Evolutionary conservation across 1,284 basidiomycete genomes (phyloP), one percentile per base, ranked within the genome.

Genomic region (Boletellus sp.): DNA sequence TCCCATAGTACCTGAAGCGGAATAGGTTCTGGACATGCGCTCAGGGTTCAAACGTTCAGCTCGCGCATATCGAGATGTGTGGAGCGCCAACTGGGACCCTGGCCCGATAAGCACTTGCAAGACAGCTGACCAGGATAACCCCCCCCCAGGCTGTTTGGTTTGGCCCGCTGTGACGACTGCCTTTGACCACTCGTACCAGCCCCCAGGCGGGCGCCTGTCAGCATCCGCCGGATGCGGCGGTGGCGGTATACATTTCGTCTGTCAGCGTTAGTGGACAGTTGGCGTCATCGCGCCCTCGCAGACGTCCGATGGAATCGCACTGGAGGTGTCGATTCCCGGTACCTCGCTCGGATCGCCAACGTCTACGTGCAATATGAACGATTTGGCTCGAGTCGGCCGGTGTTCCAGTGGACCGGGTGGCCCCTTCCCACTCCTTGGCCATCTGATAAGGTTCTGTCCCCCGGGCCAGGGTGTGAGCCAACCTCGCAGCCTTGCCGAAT

Each of bases 121-220:
- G 49, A 52, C 63, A 64, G 59, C 50, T 62, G 61, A 62, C 52
- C 49, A 52, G 48, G 55, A 55, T 63, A 65, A 63, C 55, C 46
- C 48, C 33, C 60, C 24, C 24, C 24, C 22, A 22, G 22, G n/a
- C n/a, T n/a, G n/a, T n/a, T n/a, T n/a, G n/a, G n/a, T n/a, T n/a
- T n/a, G n/a, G n/a, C n/a, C n/a, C n/a, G n/a, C n/a, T n/a, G n/a
- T 22, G 5, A 22, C 22, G 22, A 22, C 22, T 22, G 22, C 22
- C 22, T 22, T 22, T 22, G 22, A 5, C 22, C 22, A 5, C 22
- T 22, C 22, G 22, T 22, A n/a, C n/a, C n/a, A n/a, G n/a, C n/a
- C n/a, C n/a, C n/a, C n/a, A n/a, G n/a, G n/a, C n/a, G n/a, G n/a
- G n/a, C 22, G 26, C 26, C 0, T 28, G 26, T 28, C 26, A 28